Base-by-base conservation (phyloP, 805 yeast species). In the Nakazawaea pomicola region DNA sequence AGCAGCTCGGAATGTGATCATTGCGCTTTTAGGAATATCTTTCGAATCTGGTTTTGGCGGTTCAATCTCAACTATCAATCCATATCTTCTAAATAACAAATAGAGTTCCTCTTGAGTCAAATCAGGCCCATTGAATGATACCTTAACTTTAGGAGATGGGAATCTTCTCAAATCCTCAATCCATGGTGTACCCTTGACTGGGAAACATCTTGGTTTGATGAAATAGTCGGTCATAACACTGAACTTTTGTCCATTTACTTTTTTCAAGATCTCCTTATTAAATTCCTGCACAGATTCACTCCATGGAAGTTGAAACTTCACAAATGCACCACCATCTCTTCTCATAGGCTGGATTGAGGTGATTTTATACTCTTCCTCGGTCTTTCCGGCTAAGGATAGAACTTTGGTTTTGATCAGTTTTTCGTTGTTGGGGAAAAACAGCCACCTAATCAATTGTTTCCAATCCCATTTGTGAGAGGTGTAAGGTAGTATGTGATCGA, bases 261-360 rank as follows among this genome's bases (percentile, higher is more conserved):
- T 68, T 53, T 49, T 54, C 46, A 32, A 62, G 20, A 87, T 67
- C 46, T 62, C 58, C 2, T 68, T 54, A 43, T 80, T 78, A 36
- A 83, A 69, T 17, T 75, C 80, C 30, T 74, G 70, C 4, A 72
- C 62, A 4, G 72, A 62, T 41, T 59, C 59, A 3, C 61, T 69
- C 5, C 65, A 68, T 0, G 90, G 86, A 21, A 85, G 75, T 23
- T 65, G 60, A 51, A 83, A 83, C 49, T 82, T 83, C 28, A 87
- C 93, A 69, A 91, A 90, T 2, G 88, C 96, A 33, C 98, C 98
- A 39, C 97, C 96, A 55, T 93, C 99, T 46, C 95, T 69, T 43
- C 67, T 69, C 41, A 90, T 73, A 0, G 93, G 83, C 24, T 81
- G 75, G 23, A 87, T 70, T 2, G 80, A 78, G 6, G 74, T 67